phyloP scores from a whole-genome alignment of 495 filamentous ascomycete genomes.

The Aspergillus leporis region DNA sequence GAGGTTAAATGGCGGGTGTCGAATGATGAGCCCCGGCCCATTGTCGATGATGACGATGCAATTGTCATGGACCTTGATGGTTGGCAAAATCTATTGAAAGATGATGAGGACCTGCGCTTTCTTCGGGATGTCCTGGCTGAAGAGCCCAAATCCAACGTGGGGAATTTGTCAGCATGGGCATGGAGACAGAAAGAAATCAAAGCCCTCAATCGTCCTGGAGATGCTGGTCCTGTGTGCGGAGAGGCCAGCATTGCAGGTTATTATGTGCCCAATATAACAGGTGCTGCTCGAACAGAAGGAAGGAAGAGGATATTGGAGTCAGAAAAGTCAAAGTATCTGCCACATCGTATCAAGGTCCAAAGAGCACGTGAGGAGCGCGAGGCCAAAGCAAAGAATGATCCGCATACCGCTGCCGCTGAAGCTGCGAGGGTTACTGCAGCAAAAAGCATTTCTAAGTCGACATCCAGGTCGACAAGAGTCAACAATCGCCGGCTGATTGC shows the following conservation, averaged over 20 bases:
- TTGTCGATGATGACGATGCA: slow-evolving; percentile 66
- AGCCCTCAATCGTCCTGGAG: slow-evolving; percentile 64
- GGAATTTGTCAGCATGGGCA: slow-evolving; percentile 74
- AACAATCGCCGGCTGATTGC: slow-evolving; percentile 93
- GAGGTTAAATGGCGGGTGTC: slow-evolving; percentile 64
- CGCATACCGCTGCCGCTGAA: slow-evolving; percentile 62
- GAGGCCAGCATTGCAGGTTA: slow-evolving; percentile 77
- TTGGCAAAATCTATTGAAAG: slow-evolving; percentile 73
- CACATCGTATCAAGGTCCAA: slow-evolving; percentile 94
- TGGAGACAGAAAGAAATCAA: slow-evolving; percentile 92
- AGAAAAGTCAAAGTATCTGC: slow-evolving; percentile 97
- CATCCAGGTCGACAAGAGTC: slow-evolving; percentile 85
- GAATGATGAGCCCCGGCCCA: slow-evolving; percentile 58
- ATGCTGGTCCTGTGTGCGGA: slow-evolving; percentile 51
- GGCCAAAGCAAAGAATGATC: slow-evolving; percentile 71
- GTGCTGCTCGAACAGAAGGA: slow-evolving; percentile 88
- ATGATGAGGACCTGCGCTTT: slow-evolving; percentile 73
- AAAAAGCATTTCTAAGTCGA: slow-evolving; percentile 73
- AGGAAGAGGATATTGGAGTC: slow-evolving; percentile 91
- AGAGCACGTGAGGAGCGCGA: slow-evolving; percentile 85
- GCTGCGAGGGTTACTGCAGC: slow-evolving; percentile 75
- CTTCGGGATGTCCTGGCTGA: slow-evolving; percentile 52
- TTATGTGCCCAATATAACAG: slow-evolving; percentile 81
- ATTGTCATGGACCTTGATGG: slow-evolving; percentile 75
- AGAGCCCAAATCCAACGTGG: slow-evolving; percentile 52